Conservation (phyloP, 2,329 filamentous ascomycete genomes). For the Paramyrothecium sp. region DNA sequence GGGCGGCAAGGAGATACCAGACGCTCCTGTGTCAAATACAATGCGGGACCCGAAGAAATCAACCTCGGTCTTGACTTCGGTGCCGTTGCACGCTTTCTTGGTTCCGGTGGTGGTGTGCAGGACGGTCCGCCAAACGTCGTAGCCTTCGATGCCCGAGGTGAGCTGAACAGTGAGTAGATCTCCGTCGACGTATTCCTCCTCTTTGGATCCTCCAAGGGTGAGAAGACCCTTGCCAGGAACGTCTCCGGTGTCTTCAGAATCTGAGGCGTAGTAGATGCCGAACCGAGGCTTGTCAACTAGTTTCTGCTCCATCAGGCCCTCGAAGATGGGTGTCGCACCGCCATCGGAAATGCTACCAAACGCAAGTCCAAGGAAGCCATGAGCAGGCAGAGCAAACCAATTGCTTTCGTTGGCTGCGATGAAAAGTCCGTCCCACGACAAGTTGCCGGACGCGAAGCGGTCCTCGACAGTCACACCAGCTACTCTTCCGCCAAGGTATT, state of each 20-base stretch:
- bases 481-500: slow-evolving; percentile 27
- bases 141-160: slow-evolving; percentile 9
- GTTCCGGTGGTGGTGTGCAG: slow-evolving; percentile 1
- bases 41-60: slow-evolving; percentile 6
- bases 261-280: slow-evolving; percentile 25
- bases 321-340: slow-evolving; percentile 25
- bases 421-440: slow-evolving; percentile 25
- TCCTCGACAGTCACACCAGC: slow-evolving; percentile 24
- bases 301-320: slow-evolving; percentile 26
- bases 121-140: slow-evolving; percentile 28
- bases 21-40: slow-evolving; percentile 32
- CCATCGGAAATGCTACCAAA: slow-evolving; percentile 29
- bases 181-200: slow-evolving; percentile 24
- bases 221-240: slow-evolving; percentile 21
- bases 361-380: slow-evolving; percentile 33
- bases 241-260: slow-evolving; percentile 5
- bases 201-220: slow-evolving; percentile 29
- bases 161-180: slow-evolving; percentile 15
- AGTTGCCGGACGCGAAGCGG: slow-evolving; percentile 13
- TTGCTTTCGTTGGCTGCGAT: slow-evolving; percentile 24
- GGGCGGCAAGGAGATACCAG: slow-evolving; percentile 21
- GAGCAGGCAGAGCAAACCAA: slow-evolving; percentile 24
- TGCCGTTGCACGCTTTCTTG: slow-evolving; percentile 14
- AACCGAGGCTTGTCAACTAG: slow-evolving; percentile 28
- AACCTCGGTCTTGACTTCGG: not conserved